Evolutionary conservation across 2,329 filamentous ascomycete species (phyloP).

Genomic region (Diaporthe ampelina): DNA sequence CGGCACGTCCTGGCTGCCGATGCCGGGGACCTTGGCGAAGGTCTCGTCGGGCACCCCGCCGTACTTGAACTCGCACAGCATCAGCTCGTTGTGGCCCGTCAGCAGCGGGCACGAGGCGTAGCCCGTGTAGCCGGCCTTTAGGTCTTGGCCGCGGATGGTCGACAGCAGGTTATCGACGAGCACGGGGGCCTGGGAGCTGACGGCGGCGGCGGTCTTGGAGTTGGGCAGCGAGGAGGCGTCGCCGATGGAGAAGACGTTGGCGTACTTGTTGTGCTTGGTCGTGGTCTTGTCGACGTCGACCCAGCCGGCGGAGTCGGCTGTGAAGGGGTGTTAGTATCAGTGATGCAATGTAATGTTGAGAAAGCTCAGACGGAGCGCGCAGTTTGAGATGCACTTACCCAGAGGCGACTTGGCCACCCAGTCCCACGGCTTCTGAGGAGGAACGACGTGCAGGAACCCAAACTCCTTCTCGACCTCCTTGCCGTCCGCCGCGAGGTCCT

Average conservation of each 20-base stretch:
- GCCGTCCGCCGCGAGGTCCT: constrained; percentile 48
- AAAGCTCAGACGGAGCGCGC: not conserved
- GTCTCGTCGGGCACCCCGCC: constrained; percentile 61
- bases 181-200: constrained; percentile 59
- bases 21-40: constrained; percentile 50
- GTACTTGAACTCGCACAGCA: constrained; percentile 64
- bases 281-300: constrained; percentile 45
- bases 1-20: constrained; percentile 57
- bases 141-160: constrained; percentile 52
- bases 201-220: constrained; percentile 61
- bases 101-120: constrained; percentile 62
- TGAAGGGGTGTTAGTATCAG: constrained; percentile 35
- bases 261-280: constrained; percentile 48
- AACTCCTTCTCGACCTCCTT: constrained; percentile 52
- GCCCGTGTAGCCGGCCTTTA: constrained; percentile 55
- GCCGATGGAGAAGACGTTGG: constrained; percentile 57
- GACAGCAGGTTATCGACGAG: constrained; percentile 57
- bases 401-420: constrained; percentile 45
- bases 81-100: constrained; percentile 59
- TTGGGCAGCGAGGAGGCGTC: constrained; percentile 56
- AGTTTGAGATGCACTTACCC: constrained; percentile 45
- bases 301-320: constrained; percentile 44
- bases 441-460: constrained; percentile 55
- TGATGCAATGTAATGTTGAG: constrained; percentile 51
- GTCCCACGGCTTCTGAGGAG: constrained; percentile 45